Evolutionary conservation across 345 rosid species (phyloP).

Genomic region (Pistacia atlantica): DNA sequence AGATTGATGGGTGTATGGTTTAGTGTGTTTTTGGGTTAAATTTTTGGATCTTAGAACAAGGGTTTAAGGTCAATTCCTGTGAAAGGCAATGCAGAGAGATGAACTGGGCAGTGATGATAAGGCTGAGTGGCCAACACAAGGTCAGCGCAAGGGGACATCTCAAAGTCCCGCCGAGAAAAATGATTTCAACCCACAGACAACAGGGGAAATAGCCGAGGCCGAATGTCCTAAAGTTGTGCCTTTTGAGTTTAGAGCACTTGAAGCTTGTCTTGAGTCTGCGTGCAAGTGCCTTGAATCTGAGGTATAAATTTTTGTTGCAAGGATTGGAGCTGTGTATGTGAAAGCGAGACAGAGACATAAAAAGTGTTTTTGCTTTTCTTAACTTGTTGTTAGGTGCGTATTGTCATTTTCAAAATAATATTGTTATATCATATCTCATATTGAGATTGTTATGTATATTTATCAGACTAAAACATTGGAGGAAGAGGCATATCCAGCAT

Average conservation of each 20-base stretch:
- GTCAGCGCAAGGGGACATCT: background rate
- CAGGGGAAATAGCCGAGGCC: background rate
- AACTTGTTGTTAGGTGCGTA: background rate
- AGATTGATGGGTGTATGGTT: too few species aligned
- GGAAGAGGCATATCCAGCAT: slow-evolving; percentile 82
- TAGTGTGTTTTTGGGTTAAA: too few species aligned
- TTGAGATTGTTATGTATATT: background rate
- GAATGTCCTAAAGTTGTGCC: slow-evolving; percentile 50
- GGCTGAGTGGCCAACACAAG: background rate
- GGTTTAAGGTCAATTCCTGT: too few species aligned
- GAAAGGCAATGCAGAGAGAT: slow-evolving; percentile 12
- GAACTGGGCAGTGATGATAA: background rate
- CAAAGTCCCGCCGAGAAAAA: too few species aligned
- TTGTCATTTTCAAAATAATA: background rate
- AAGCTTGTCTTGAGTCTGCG: slow-evolving; percentile 80
- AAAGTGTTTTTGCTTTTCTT: background rate
- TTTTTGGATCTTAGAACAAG: too few species aligned
- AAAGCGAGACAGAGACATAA: too few species aligned
- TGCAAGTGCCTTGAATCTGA: slow-evolving; percentile 70
- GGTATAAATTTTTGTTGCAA: slow-evolving; percentile 35
- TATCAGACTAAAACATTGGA: slow-evolving; percentile 59
- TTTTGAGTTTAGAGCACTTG: slow-evolving; percentile 74
- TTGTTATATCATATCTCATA: background rate
- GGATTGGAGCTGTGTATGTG: too few species aligned
- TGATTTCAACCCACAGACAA: too few species aligned